Conservation (phyloP, 768 basidiomycete species). For the Termitomyces sp. region DNA sequence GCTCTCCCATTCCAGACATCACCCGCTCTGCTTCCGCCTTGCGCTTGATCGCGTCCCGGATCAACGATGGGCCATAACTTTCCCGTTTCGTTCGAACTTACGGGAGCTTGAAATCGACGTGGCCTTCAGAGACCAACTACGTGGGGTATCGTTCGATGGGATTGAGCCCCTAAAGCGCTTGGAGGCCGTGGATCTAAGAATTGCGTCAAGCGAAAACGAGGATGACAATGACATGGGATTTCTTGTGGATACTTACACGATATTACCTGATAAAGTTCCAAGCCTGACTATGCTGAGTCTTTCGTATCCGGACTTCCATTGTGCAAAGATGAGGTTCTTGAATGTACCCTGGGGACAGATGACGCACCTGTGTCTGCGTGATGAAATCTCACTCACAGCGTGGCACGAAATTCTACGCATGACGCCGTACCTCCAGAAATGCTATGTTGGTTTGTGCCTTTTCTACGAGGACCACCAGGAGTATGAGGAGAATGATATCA, state of each 20-base stretch:
- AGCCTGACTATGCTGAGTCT: background rate
- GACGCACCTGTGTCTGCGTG: background rate
- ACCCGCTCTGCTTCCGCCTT: background rate
- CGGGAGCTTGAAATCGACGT: background rate
- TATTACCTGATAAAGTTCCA: background rate
- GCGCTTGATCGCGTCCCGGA: background rate
- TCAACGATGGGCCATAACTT: background rate
- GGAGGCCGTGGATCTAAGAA: background rate
- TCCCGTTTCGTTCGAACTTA: background rate
- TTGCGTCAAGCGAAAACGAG: background rate
- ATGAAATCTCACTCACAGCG: background rate
- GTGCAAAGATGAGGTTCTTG: background rate
- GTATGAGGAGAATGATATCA: background rate
- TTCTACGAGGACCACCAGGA: background rate
- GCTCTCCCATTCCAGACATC: background rate
- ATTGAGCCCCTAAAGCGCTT: background rate
- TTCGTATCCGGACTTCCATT: background rate
- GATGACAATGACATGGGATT: background rate
- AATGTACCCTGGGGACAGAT: background rate
- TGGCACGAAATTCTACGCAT: background rate
- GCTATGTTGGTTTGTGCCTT: background rate
- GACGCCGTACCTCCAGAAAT: background rate
- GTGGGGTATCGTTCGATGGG: background rate
- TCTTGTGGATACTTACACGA: background rate
- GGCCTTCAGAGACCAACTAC: background rate